A percentile compares a stretch with the other conserved stretches of the same genome.
phyloP scores from a whole-genome alignment of 805 yeast species.

The Brettanomyces naardenensis region DNA sequence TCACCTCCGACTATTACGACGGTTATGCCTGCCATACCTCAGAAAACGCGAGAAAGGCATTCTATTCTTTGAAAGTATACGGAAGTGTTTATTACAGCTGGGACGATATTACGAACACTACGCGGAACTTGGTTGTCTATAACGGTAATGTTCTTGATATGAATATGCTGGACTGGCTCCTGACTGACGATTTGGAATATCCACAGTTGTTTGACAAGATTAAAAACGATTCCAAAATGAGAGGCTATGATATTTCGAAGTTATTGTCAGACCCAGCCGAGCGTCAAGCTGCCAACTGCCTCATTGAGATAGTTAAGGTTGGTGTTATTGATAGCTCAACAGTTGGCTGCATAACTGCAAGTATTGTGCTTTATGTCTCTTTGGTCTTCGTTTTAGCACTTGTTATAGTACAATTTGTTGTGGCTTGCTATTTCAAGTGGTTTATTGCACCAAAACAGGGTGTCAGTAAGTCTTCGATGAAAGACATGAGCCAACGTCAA shows the following conservation, averaged over 20 bases:
- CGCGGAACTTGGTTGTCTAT: conserved; percentile 77
- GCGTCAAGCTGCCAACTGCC: conserved; percentile 69
- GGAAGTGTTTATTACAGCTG: conserved; percentile 86
- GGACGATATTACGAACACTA: conserved; percentile 68
- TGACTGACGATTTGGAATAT: conserved; percentile 56
- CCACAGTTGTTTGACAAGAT: conserved; percentile 67
- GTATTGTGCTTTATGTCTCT: conserved; percentile 73
- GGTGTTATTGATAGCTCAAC: conserved; percentile 86
- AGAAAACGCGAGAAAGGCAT: conserved; percentile 56
- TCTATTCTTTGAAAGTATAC: conserved; percentile 44
- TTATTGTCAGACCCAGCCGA: conserved; percentile 59
- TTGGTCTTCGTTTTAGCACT: conserved; percentile 79
- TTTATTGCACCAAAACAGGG: conserved; percentile 73
- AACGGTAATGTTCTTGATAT: conserved; percentile 86
- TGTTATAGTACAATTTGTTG: conserved; percentile 65
- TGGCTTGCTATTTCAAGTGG: conserved; percentile 92
- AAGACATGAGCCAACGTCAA: conserved; percentile 54
- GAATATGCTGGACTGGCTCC: conserved; percentile 68
- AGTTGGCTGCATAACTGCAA: conserved; percentile 89
- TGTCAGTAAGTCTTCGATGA: conserved; percentile 46
- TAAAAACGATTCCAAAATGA: conserved; percentile 41
- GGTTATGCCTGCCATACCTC: conserved; percentile 95
- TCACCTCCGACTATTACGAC: conserved; percentile 52
- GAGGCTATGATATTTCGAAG: conserved; percentile 78
- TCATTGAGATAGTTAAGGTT: conserved; percentile 78